Evolutionary conservation across 129 eudicot species (phyloP).

Genomic region (Silybum marianum): DNA sequence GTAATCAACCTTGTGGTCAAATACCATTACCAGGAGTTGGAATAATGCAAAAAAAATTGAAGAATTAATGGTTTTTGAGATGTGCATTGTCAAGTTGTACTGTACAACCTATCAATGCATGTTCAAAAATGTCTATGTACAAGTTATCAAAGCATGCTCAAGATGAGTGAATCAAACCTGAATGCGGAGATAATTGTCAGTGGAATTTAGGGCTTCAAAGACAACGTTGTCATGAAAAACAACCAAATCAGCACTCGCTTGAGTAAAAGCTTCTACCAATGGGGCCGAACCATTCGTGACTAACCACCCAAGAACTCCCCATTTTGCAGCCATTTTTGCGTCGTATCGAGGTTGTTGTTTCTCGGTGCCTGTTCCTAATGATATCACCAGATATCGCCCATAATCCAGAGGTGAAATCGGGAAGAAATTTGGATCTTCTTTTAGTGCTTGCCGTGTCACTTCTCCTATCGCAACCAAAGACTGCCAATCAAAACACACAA

Average conservation of each 20-base stretch:
- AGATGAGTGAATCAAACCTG: conserved; percentile 37
- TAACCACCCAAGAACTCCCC: conserved; percentile 68
- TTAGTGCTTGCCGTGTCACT: conserved; percentile 39
- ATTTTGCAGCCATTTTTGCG: conserved; percentile 47
- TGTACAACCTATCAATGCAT: neutral
- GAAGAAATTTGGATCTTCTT: conserved; percentile 31
- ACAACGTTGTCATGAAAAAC: conserved; percentile 46
- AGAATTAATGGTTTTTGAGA: too few species aligned
- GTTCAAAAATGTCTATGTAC: neutral
- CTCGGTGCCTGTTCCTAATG: conserved; percentile 60
- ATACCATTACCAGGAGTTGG: too few species aligned
- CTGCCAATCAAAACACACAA: conserved; percentile 19
- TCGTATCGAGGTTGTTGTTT: conserved; percentile 41
- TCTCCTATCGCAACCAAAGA: conserved; percentile 56
- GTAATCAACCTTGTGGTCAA: too few species aligned
- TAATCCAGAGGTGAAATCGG: conserved; percentile 41
- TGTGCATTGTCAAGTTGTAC: too few species aligned
- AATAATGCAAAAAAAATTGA: too few species aligned
- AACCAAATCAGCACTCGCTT: conserved; percentile 50
- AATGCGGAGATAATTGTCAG: conserved; percentile 52
- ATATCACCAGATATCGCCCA: conserved; percentile 46
- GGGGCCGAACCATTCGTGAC: conserved; percentile 35
- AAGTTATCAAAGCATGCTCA: neutral
- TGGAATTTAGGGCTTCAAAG: conserved; percentile 44
- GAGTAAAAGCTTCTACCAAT: conserved; percentile 31